Evolutionary conservation across 2,329 filamentous ascomycete genomes (phyloP), one percentile per base, ranked within the genome.

Genomic region (Trichoderma simmonsii): DNA sequence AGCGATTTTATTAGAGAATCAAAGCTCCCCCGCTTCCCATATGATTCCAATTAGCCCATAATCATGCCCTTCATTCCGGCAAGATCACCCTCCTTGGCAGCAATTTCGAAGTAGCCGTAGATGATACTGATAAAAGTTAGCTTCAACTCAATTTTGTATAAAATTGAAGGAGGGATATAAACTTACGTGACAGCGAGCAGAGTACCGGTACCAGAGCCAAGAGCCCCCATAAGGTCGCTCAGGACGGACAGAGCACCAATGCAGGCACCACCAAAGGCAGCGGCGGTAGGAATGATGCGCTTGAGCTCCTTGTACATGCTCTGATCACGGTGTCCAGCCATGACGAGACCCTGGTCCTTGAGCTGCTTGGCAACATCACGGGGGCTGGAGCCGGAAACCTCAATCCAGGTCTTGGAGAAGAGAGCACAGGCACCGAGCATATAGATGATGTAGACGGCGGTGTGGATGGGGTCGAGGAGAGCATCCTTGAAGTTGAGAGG

Each of bases 281-380:
- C 96, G 74, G 96, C 97, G 73, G 96, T 98, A 75, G 96, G 97
- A 76, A 99, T 99, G 79, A 99, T 96, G 80, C 96, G 93, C 93
- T 99, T 99, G 76, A 99, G 90, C 86, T 99, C 96, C 89, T 97
- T 97, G 91, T 99, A 99, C 96, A 99, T 99, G 88, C 93, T 97
- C 89, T 98, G 95, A 84, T 99, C 97, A 86, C 96, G 93, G 88
- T 99, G 96, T 81, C 96, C 96, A 80, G 96, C 95, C 97, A 99
- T 99, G 78, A 99, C 95, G 72, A 99, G 92, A 82, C 96, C 96
- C 86, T 99, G 96, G 81, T 99, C 97, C 91, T 99, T 99, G 83
- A 99, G 91, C 87, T 98, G 96, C 91, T 99, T 99, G 80, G 96
- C 96, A 77, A 99, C 97, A 81, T 99, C 96, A 80, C 96, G 93